Base-by-base conservation (phyloP, 306 rosid species). In the Senna tora region DNA sequence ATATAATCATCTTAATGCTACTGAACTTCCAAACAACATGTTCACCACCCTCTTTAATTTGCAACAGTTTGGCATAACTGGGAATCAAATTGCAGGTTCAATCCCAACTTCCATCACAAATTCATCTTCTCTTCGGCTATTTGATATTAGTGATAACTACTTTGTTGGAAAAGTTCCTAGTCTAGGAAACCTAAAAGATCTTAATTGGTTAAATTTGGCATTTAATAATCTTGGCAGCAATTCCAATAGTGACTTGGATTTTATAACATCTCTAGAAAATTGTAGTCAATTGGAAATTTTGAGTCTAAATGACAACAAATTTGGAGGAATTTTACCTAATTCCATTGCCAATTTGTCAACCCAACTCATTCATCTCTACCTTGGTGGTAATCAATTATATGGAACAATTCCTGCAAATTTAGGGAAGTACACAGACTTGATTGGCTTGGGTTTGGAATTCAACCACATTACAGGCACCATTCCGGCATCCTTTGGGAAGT, bases 161-260 rank as follows among this genome's bases (percentile, higher is more conserved):
- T 57, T 57, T 4, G 64, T 14, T 22, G 64, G 64, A 15, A 5
- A 57, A 30, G 64, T 57, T 4, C 64, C 64, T 12, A 57, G 20
- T 36, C 64, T 57, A 12, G 41, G 19, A 15, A 57, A 30, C 1
- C 19, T 30, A 57, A 7, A 1, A 30, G 42, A 57, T 57, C 64
- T 30, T 28, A 14, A 13, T 12, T 4, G 4, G 6, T 38, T 56
- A 11, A 1, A 1, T 56, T 7, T 56, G 6, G 6, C 39, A 4
- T 7, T 4, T 4, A 80, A 80, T 8, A 69, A 28, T 14, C 60
- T 80, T 1, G 84, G 77, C 55, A 46, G 15, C 16, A 17, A 41
- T n/a, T 60, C 72, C 15, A 1, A 25, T 2, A 61, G 60, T 17
- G 71, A 75, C 62, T 64, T 70, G 65, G 38, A 34, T 1, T 65